Base-by-base conservation (phyloP, 257 asterid genomes). In the Rubia yunnanensis region DNA sequence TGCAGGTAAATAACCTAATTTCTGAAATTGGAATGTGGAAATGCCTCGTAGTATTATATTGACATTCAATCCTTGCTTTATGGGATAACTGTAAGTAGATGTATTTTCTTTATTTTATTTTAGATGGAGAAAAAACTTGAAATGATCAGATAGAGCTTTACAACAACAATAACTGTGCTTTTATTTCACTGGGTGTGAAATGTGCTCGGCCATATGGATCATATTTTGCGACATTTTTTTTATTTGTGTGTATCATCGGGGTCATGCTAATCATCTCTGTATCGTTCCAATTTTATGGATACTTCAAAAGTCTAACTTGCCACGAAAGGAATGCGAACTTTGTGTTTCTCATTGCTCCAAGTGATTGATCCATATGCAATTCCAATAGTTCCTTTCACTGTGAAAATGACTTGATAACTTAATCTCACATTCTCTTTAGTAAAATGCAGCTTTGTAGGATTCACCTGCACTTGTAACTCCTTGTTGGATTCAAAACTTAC, bases 351-450 rank as follows among this genome's bases (percentile, higher is more conserved):
- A 23, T 60, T 72, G 34, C 82, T 78, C 98, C 98, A 91, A 38
- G 94, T 82, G 73, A 91, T 74, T 24, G 92, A 83, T n/a, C 98
- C 96, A 63, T 88, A 86, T 66, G 80, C n/a, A 17, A n/a, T 5
- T 5, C 56, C 23, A 1, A n/a, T 0, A 78, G 27, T 7, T 36
- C 30, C 11, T 23, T 52, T 23, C 28, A 57, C 10, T 26, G 34
- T 52, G 58, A 77, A 85, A 36, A 36, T 77, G 78, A 87, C 92
- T 74, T 76, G 81, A 50, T 78, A 92, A 67, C 82, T 84, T 38
- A 85, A 61, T 52, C 77, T 86, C 70, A 69, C 70, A 13, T 57
- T 80, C 44, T 49, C 64, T 72, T 77, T 81, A 9, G 86, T 76
- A 70, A 92, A 92, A 4, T 79, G 75, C 84, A 92, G 67, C 71